These are phyloP conservation scores for Ogataea degrootiae DNA, from an alignment of 805 yeast species.

Conservation along the genomic window DNA sequence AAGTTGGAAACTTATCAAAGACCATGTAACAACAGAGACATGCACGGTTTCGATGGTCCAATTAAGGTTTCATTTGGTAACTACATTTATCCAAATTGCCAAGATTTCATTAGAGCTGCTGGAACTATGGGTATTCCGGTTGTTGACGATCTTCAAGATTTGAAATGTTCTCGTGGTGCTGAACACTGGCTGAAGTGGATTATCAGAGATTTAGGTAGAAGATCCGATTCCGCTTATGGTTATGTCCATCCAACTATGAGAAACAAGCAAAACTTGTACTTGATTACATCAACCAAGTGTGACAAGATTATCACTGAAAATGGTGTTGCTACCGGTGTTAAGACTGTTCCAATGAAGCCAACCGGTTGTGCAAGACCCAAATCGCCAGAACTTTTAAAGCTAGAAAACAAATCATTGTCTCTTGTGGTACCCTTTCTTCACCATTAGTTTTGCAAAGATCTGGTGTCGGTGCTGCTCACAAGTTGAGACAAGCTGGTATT, in stretches of 20 bases:
- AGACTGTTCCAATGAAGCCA: slow-evolving; percentile 22
- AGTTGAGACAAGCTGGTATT: slow-evolving; percentile 24
- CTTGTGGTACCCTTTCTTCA: slow-evolving; percentile 44
- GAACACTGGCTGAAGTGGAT: slow-evolving; percentile 28
- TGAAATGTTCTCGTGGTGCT: slow-evolving; percentile 23
- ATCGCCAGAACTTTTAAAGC: slow-evolving; percentile 27
- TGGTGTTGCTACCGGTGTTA: slow-evolving; percentile 23
- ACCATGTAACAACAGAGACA: slow-evolving; percentile 26
- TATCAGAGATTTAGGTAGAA: slow-evolving; percentile 27
- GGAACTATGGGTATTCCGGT: slow-evolving; percentile 25
- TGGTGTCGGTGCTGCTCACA: slow-evolving; percentile 35
- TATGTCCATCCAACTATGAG: slow-evolving; percentile 28
- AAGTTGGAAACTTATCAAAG: slow-evolving; percentile 27
- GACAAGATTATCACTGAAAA: slow-evolving; percentile 25
- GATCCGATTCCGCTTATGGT: slow-evolving; percentile 28
- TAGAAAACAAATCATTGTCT: slow-evolving; percentile 39
- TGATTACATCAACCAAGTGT: slow-evolving; percentile 23
- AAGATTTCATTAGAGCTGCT: slow-evolving; percentile 25
- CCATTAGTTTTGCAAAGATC: slow-evolving; percentile 46
- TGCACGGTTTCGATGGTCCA: slow-evolving; percentile 28
- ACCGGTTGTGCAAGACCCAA: slow-evolving; percentile 10
- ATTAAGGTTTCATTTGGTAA: slow-evolving; percentile 28
- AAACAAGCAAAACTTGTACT: slow-evolving; percentile 23
- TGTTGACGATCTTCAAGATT: slow-evolving; percentile 24
- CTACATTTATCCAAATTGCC: slow-evolving; percentile 24